Evolutionary conservation across 768 basidiomycete species (phyloP).

Genomic region (Tricholoma sp.): DNA sequence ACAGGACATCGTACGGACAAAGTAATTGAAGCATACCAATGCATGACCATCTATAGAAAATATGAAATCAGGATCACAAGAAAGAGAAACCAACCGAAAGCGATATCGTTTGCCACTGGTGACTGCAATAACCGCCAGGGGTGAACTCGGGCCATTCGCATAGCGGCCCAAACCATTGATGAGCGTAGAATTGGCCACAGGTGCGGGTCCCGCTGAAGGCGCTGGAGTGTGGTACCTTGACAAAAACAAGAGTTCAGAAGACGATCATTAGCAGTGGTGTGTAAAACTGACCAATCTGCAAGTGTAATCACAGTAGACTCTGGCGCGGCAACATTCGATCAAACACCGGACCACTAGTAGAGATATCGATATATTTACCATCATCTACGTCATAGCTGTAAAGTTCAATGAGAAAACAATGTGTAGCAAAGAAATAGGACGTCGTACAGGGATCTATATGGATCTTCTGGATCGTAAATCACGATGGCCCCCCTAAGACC

Average conservation of each 20-base stretch:
- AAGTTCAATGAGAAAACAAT: constrained; percentile 1
- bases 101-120: constrained; percentile 32
- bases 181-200: constrained; percentile 8
- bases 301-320: constrained; percentile 8
- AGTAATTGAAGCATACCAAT: constrained; percentile 11
- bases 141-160: constrained; percentile 26
- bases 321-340: constrained; percentile 5
- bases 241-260: neutral
- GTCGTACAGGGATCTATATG: constrained; percentile 18
- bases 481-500: constrained; percentile 31
- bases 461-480: constrained; percentile 28
- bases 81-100: constrained; percentile 38
- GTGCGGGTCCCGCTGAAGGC: constrained; percentile 1
- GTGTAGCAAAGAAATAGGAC: constrained; percentile 21
- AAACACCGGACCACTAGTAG: constrained; percentile 2
- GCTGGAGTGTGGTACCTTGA: constrained; percentile 12
- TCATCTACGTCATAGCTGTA: constrained; percentile 11
- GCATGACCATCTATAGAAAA: constrained; percentile 23
- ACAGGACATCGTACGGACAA: neutral
- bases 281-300: constrained; percentile 22
- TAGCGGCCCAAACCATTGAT: constrained; percentile 40
- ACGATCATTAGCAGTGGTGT: neutral
- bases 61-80: constrained; percentile 28
- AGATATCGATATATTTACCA: constrained; percentile 5
- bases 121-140: constrained; percentile 38